A percentile compares a stretch with the other conserved stretches of the same genome.
These are phyloP conservation scores for Podosphaera xanthii DNA, from an alignment of 2,329 filamentous ascomycete species.

Conservation along the genomic window DNA sequence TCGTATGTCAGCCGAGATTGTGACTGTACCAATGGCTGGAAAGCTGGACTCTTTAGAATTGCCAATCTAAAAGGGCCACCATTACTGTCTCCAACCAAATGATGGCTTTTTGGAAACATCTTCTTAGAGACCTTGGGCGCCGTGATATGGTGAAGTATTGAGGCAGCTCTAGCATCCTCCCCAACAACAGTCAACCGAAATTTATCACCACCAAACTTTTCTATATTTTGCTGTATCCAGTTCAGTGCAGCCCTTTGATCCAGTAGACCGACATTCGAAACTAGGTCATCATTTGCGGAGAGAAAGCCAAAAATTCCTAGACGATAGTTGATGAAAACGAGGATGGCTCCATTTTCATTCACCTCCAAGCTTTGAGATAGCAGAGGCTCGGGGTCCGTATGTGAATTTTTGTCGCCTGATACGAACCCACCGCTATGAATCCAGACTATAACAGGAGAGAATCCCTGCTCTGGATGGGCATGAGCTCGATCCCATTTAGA, in stretches of 20 bases:
- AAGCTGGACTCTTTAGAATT: conserved; percentile 14
- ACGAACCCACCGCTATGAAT: conserved; percentile 20
- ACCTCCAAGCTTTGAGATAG: conserved; percentile 12
- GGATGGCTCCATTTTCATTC: conserved; percentile 17
- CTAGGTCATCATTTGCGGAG: conserved; percentile 21
- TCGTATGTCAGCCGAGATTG: neutral
- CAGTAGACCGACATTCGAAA: conserved; percentile 25
- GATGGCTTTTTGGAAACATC: neutral
- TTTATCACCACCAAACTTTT: conserved; percentile 29
- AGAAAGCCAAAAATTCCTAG: conserved; percentile 15
- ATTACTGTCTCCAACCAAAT: neutral
- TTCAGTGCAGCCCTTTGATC: conserved; percentile 32
- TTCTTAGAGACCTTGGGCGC: conserved; percentile 13
- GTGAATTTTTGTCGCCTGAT: conserved; percentile 19
- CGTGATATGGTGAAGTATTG: conserved; percentile 30
- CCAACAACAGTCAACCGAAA: conserved; percentile 26
- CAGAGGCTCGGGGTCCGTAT: conserved; percentile 18
- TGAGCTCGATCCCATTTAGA: conserved; percentile 12
- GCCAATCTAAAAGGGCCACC: conserved; percentile 20
- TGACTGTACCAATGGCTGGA: neutral
- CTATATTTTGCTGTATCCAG: conserved; percentile 31
- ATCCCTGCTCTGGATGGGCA: neutral
- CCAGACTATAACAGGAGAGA: neutral
- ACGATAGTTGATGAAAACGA: conserved; percentile 17
- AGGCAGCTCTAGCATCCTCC: conserved; percentile 27